Conservation (phyloP, 139 green algal genomes). For the Chlorella sp. region DNA sequence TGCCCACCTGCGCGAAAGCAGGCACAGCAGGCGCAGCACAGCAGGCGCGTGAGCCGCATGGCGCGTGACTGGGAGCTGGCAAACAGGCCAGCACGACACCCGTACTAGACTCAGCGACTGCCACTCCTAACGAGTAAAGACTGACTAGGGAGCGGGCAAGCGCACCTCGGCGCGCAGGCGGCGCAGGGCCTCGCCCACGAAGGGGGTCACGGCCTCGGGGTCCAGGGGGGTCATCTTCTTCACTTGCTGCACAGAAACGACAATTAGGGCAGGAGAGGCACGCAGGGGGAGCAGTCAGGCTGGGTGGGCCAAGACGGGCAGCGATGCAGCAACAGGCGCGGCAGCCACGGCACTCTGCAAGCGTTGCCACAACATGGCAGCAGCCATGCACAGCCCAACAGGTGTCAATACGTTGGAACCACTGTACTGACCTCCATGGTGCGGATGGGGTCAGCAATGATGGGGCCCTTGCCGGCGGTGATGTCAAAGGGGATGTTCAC, state of each 20-base stretch:
- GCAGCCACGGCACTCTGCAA: too few relatives aligned
- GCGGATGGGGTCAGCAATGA: constrained; percentile 93
- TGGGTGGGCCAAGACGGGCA: too few relatives aligned
- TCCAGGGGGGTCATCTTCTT: constrained; percentile 80
- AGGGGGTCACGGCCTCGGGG: constrained; percentile 77
- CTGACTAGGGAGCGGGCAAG: background rate
- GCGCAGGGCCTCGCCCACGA: constrained; percentile 87
- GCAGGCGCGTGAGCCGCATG: background rate
- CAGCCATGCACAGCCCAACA: too few relatives aligned
- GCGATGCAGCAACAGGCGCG: too few relatives aligned
- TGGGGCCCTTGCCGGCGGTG: constrained; percentile 77
- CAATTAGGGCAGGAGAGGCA: too few relatives aligned
- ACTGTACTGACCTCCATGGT: constrained; percentile 87
- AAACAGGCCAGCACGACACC: too few relatives aligned
- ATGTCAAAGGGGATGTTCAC: constrained; percentile 99
- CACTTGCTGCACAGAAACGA: constrained; percentile 67
- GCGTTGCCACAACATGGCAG: too few relatives aligned
- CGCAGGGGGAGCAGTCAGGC: too few relatives aligned
- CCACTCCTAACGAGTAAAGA: too few relatives aligned
- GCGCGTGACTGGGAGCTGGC: too few relatives aligned
- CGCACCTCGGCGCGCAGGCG: constrained; percentile 70
- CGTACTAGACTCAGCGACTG: too few relatives aligned
- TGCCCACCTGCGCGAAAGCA: constrained; percentile 72
- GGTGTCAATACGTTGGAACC: too few relatives aligned
- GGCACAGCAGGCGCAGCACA: background rate